These are phyloP conservation scores for Claviceps pazoutovae DNA, from an alignment of 2,329 filamentous ascomycete species.

Conservation along the genomic window DNA sequence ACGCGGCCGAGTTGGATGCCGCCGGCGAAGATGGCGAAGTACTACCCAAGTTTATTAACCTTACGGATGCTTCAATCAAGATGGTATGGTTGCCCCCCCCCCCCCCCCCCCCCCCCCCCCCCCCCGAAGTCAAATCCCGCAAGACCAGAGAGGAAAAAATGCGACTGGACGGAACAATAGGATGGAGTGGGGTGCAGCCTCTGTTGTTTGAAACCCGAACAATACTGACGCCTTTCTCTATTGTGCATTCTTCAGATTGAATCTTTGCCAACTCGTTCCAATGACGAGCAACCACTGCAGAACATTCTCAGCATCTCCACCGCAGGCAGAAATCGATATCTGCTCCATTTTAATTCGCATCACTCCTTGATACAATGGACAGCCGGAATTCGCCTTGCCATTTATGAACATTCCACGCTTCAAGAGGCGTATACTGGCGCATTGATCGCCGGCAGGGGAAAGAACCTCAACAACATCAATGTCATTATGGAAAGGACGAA, in stretches of 20 bases:
- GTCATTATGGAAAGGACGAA: conserved; percentile 71
- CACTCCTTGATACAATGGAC: conserved; percentile 94
- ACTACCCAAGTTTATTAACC: conserved; percentile 83
- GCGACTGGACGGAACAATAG: not conserved
- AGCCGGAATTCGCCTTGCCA: conserved; percentile 78
- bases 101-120: not conserved
- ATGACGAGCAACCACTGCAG: conserved; percentile 65
- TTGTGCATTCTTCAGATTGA: conserved; percentile 47
- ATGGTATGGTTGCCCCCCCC: conserved; percentile 50
- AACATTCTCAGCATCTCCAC: conserved; percentile 95
- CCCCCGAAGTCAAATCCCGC: not conserved
- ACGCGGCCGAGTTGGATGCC: conserved; percentile 79
- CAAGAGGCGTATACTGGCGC: conserved; percentile 96
- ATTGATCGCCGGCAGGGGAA: conserved; percentile 88
- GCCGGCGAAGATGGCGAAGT: conserved; percentile 77
- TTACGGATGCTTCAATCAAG: conserved; percentile 94
- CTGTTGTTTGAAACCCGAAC: not conserved
- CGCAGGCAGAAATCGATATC: conserved; percentile 85
- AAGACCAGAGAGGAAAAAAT: not conserved
- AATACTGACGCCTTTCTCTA: not conserved
- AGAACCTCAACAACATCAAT: conserved; percentile 76
- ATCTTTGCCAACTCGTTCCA: conserved; percentile 70
- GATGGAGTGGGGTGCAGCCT: not conserved
- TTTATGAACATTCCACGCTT: conserved; percentile 84
- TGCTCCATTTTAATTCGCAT: conserved; percentile 91